Conservation (phyloP, 306 rosid species). For the Elaeagnus macrophylla region DNA sequence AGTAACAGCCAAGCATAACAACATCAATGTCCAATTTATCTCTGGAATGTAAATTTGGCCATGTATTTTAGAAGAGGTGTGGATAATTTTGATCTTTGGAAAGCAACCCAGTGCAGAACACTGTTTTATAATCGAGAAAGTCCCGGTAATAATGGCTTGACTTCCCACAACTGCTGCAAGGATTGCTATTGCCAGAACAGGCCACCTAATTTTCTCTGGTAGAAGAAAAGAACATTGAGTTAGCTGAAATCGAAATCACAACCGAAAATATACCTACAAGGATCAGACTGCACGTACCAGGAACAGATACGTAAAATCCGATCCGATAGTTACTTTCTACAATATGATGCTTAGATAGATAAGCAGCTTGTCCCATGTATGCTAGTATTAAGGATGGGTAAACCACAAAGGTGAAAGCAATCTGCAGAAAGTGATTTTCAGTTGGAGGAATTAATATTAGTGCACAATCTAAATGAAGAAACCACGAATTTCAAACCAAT, state of each 20-base stretch:
- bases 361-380: slow-evolving; percentile 98
- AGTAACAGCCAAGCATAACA: slow-evolving; percentile 78
- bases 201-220: slow-evolving; percentile 75
- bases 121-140: slow-evolving; percentile 91
- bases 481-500: background rate
- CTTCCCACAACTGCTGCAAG: slow-evolving; percentile 97
- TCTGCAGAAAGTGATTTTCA: slow-evolving; percentile 44
- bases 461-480: slow-evolving; percentile 1
- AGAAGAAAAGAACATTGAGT: slow-evolving; percentile 1
- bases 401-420: slow-evolving; percentile 86
- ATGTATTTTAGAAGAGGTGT: slow-evolving; percentile 77
- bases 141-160: slow-evolving; percentile 91
- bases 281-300: slow-evolving; percentile 44
- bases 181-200: slow-evolving; percentile 86
- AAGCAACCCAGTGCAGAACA: slow-evolving; percentile 86
- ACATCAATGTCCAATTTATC: slow-evolving; percentile 87
- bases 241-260: slow-evolving; percentile 2
- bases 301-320: slow-evolving; percentile 94
- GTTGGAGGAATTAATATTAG: slow-evolving; percentile 17
- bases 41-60: slow-evolving; percentile 96
- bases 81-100: slow-evolving; percentile 77
- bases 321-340: slow-evolving; percentile 51
- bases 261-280: background rate
- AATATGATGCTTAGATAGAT: slow-evolving; percentile 73
- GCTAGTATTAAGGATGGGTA: slow-evolving; percentile 86